Base-by-base conservation (phyloP, 352 stramenopile genomes). In the Phytophthora melonis region DNA sequence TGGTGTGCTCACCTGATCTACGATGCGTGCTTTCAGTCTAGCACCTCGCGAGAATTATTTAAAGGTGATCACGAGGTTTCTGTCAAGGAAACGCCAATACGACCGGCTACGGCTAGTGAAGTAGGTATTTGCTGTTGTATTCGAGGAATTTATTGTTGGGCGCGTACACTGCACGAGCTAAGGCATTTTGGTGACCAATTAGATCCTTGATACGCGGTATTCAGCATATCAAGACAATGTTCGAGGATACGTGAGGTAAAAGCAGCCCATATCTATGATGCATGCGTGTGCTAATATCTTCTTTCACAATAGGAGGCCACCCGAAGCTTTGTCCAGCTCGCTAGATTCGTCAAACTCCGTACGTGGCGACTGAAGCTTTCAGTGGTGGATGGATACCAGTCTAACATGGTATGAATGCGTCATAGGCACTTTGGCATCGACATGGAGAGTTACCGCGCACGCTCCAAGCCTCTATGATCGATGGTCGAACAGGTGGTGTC, bases 171-270 rank as follows among this genome's bases (percentile, higher is more conserved):
- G 19, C n/a, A 54, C 0, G 47, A 54, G 10, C 47, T 54, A 54
- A 54, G n/a, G 1, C 2, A 10, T 54, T 18, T 13, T n/a, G 19
- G 10, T 30, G 16, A 54, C 36, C 14, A n/a, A n/a, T n/a, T 57
- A 78, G 66, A 75, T 79, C 36, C 36, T 77, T 8, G 75, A 88
- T 49, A 80, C 74, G 16, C 50, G 74, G 2, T 60, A 68, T 39
- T 75, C 81, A 63, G 60, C 54, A 23, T 63, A 61, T 34, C 59
- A 64, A 27, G 63, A 74, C 4, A 74, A 74, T 16, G 59, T 88
- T 8, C 68, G 80, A 52, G 85, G 83, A 27, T 87, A 88, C 62
- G 83, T 90, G 39, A 84, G 83, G 85, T 92, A 66, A 68, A 52
- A 67, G 45, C 4, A 34, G 9, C 11, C 25, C 21, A 45, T 19